Conservation (phyloP, 2,329 filamentous ascomycete genomes). For the Calonectria naviculata region DNA sequence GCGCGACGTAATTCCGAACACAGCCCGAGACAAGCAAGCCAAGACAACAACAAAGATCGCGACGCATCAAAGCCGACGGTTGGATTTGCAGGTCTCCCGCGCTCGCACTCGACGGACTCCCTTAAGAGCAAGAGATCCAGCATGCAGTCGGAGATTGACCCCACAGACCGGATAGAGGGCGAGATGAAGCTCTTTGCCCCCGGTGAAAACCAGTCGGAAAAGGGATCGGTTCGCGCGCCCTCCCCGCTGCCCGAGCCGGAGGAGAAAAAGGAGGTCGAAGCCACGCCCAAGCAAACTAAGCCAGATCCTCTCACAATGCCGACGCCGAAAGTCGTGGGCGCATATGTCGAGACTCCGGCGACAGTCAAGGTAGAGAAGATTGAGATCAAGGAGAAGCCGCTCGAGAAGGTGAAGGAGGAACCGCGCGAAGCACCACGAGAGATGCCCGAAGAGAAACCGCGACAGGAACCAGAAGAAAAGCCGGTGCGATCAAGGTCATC, state of each 20-base stretch:
- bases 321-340: constrained; percentile 65
- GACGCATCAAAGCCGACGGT: constrained; percentile 53
- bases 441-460: constrained; percentile 6
- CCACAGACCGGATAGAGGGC: constrained; percentile 66
- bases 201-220: constrained; percentile 65
- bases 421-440: neutral
- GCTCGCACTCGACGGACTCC: constrained; percentile 58
- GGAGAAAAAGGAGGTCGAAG: constrained; percentile 49
- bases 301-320: constrained; percentile 60
- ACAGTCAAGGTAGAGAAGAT: constrained; percentile 54
- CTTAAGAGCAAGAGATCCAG: constrained; percentile 60
- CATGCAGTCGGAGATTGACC: constrained; percentile 63
- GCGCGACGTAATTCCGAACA: constrained; percentile 31
- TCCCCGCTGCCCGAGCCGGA: constrained; percentile 52
- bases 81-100: constrained; percentile 58
- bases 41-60: constrained; percentile 32
- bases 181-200: constrained; percentile 68
- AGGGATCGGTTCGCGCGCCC: constrained; percentile 62
- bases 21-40: constrained; percentile 22
- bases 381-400: constrained; percentile 30
- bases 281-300: constrained; percentile 60
- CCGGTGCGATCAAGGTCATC: constrained; percentile 1
- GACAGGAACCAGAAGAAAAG: constrained; percentile 7
- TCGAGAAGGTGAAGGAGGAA: constrained; percentile 11
- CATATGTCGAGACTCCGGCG: constrained; percentile 67